Base-by-base conservation (phyloP, 1,284 basidiomycete species). In the Melanopsichium pennsylvanicum region DNA sequence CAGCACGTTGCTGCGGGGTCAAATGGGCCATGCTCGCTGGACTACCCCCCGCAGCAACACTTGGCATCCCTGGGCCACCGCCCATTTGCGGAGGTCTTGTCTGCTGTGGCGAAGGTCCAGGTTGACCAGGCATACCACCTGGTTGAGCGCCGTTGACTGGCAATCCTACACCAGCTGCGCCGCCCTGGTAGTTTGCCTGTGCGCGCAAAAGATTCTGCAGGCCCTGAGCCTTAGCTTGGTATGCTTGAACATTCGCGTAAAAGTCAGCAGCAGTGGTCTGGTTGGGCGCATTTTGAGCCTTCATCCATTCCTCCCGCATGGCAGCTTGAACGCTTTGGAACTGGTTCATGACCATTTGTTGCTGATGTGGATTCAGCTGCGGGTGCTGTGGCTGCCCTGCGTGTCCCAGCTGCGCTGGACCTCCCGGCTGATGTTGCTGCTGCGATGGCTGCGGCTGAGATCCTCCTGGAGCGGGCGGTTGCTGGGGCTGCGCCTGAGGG, bases 221-320 rank as follows among this genome's bases (percentile, higher is more conserved):
- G 15, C 69, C 70, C 41, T 72, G 72, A 9, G 72, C 66, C 41
- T 74, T 72, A 18, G 61, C 62, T 43, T 77, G 75, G 31, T 75
- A 63, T 25, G 68, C 72, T 44, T 74, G 75, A 2, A 72, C 74
- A 31, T 66, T 77, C 21, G 63, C 67, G 42, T 74, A 69, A n/a
- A 71, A 71, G 26, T 74, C 71, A 47, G 73, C 69, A 19, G 75
- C 71, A 19, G 69, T 60, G 21, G 71, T 63, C 32, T 66, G 73
- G 23, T 66, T 68, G 26, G 74, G 71, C 3, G 74, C 72, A 25
- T 60, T 69, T 45, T 77, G 75, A 4, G 75, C 75, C 46, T 77
- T 75, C 57, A 75, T 68, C 72, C 74, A 73, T 32, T 77, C 75
- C 27, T 68, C 68, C 29, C 71, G 68, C 39, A 74, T 66, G 7